Base-by-base conservation (phyloP, 2,329 filamentous ascomycete genomes). In the Cercospora beticola region DNA sequence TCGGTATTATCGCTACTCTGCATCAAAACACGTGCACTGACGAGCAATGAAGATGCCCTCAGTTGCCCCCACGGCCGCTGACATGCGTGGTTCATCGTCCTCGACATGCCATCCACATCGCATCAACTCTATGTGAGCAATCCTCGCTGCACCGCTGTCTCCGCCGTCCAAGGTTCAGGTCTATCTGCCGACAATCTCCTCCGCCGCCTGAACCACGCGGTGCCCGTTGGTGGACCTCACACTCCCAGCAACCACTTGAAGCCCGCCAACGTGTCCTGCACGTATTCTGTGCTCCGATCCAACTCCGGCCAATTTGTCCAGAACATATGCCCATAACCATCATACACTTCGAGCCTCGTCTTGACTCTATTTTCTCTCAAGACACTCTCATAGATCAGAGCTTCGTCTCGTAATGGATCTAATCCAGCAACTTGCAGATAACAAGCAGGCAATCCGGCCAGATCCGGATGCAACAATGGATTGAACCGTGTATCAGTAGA, bases 391-490 rank as follows among this genome's bases (percentile, higher is more conserved):
- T 86, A 87, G 0, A 87, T 82, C 58, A 87, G 68, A 0, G 78
- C 83, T 65, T 87, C 85, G 69, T 88, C 86, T 6, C 86, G 75
- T 1, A 84, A 68, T 0, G 82, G 82, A 74, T 87, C 86, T 49
- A 83, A 66, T 7, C 85, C 85, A 65, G 79, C 82, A 1, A 86
- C 76, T 72, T 86, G 83, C 2, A 87, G 76, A 72, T 85, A 87
- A 0, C 82, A 79, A 1, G 78, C 79, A 6, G 84, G 83, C 14
- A 85, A 73, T 4, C 70, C 77, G 8, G 71, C 71, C 62, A 81
- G 64, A 26, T 69, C 59, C 8, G 21, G 23, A 49, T 72, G 67
- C 43, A 72, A 33, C 14, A 70, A 18, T 12, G 71, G 72, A 36
- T 54, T 69, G 52, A 66, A 70, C 5, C 60, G 54, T 6, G 67